phyloP scores from a whole-genome alignment of 2,329 filamentous ascomycete species.

The Alternaria incomplexa region DNA sequence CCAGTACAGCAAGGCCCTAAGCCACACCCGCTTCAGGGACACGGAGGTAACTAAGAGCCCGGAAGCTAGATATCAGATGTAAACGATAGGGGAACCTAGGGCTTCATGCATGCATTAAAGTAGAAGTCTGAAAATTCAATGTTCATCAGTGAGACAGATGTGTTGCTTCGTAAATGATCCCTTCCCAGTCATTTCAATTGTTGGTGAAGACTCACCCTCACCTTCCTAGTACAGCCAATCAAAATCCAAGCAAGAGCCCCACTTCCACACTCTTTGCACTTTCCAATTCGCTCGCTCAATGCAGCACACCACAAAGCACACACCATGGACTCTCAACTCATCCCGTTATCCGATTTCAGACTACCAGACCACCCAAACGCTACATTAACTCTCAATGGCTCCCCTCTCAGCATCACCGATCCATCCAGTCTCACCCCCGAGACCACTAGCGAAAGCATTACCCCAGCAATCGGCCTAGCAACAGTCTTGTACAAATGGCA shows the following conservation, averaged over 20 bases:
- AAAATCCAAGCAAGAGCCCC: not conserved
- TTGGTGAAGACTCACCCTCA: not conserved
- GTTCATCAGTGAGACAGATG: not conserved
- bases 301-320: not conserved
- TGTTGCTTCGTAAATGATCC: not conserved
- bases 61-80: not conserved
- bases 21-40: slow-evolving; percentile 32
- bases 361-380: slow-evolving; percentile 19
- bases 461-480: slow-evolving; percentile 20
- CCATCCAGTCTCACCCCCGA: not conserved
- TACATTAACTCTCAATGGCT: slow-evolving; percentile 8
- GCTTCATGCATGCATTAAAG: not conserved
- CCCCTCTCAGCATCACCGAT: slow-evolving; percentile 15
- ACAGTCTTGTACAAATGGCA: slow-evolving; percentile 29
- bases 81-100: not conserved
- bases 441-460: slow-evolving; percentile 1
- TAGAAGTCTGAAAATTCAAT: not conserved
- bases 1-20: slow-evolving; percentile 30
- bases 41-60: slow-evolving; percentile 9
- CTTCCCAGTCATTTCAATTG: not conserved
- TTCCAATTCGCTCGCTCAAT: slow-evolving; percentile 4
- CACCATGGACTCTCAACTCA: slow-evolving; percentile 5
- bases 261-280: slow-evolving; percentile 8
- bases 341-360: slow-evolving; percentile 10
- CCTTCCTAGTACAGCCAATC: slow-evolving; percentile 1